Percentiles rank a stretch among this genome's conserved stretches.
Evolutionary conservation across 2,329 filamentous ascomycete genomes (phyloP).

Genomic region (Camptophora hylomeconis): DNA sequence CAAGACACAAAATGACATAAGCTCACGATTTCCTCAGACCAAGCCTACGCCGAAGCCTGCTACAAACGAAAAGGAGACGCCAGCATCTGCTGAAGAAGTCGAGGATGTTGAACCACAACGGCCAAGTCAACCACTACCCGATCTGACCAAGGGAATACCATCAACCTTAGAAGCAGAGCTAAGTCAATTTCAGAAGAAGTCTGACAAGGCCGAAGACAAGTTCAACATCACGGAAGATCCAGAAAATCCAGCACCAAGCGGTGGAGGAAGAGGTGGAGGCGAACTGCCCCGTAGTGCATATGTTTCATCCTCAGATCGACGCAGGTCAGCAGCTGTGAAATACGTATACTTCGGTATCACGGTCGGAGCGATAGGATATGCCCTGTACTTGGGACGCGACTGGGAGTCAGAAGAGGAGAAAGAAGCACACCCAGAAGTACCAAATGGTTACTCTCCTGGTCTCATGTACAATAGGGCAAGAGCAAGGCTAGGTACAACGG

Average conservation of each 20-base stretch:
- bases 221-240: conserved; percentile 44
- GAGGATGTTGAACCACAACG: conserved; percentile 28
- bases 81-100: too few species aligned
- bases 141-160: conserved; percentile 87
- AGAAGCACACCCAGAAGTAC: conserved; percentile 48
- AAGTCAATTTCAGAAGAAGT: conserved; percentile 26
- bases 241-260: conserved; percentile 32
- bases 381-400: conserved; percentile 70
- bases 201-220: conserved; percentile 20
- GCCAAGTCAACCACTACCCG: conserved; percentile 71
- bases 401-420: conserved; percentile 70
- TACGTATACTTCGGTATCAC: conserved; percentile 55
- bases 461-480: conserved; percentile 71
- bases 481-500: conserved; percentile 59
- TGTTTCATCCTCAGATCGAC: conserved; percentile 78
- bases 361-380: conserved; percentile 41
- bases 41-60: too few species aligned
- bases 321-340: conserved; percentile 63
- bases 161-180: conserved; percentile 77
- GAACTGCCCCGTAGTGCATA: conserved; percentile 67
- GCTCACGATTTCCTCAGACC: too few species aligned
- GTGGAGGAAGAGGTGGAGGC: conserved; percentile 44
- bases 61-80: too few species aligned
- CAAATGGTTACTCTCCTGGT: conserved; percentile 63
- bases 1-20: too few species aligned